These are phyloP conservation scores for Crithidia sp. DNA, from an alignment of 208 protist genomes.

Conservation along the genomic window DNA sequence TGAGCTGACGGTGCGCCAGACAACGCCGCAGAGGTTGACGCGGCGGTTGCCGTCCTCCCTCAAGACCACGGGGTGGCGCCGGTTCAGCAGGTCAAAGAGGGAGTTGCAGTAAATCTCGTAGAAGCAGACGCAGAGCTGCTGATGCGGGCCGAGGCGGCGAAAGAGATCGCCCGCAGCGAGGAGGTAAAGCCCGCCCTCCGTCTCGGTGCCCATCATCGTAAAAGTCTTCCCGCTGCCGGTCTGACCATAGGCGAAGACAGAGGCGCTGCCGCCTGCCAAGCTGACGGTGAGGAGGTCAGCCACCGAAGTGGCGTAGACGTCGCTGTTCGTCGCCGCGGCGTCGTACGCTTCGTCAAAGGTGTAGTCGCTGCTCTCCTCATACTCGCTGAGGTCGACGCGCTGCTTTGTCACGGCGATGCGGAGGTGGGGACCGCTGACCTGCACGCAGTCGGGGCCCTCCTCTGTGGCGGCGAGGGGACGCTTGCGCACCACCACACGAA, in stretches of 20 bases:
- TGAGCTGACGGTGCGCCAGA: constrained; percentile 66
- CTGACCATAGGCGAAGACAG: constrained; percentile 95
- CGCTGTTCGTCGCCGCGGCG: constrained; percentile 67
- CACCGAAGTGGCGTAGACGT: constrained; percentile 84
- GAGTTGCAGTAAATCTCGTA: constrained; percentile 97
- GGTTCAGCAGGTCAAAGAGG: constrained; percentile 95
- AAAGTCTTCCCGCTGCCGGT: constrained; percentile 94
- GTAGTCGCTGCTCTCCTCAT: constrained; percentile 94
- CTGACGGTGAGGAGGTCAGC: constrained; percentile 86
- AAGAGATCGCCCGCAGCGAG: constrained; percentile 94
- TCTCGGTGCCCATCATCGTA: constrained; percentile 87
- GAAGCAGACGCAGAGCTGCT: constrained; percentile 76
- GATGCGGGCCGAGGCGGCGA: constrained; percentile 34
- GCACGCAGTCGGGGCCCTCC: constrained; percentile 53
- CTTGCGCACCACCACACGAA: constrained; percentile 88
- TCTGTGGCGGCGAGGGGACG: constrained; percentile 66
- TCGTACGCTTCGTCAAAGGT: constrained; percentile 94
- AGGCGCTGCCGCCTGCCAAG: constrained; percentile 93
- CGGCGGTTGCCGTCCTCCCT: constrained; percentile 91
- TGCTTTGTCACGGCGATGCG: constrained; percentile 73
- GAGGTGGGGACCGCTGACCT: constrained; percentile 51
- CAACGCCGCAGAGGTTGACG: constrained; percentile 92
- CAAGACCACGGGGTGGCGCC: constrained; percentile 81
- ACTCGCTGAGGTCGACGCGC: constrained; percentile 95
- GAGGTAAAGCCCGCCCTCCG: constrained; percentile 90